A percentile compares a stretch with the other conserved stretches of the same genome.
Evolutionary conservation across 805 yeast genomes (phyloP).

Genomic region (Cyberlindnera japonica): DNA sequence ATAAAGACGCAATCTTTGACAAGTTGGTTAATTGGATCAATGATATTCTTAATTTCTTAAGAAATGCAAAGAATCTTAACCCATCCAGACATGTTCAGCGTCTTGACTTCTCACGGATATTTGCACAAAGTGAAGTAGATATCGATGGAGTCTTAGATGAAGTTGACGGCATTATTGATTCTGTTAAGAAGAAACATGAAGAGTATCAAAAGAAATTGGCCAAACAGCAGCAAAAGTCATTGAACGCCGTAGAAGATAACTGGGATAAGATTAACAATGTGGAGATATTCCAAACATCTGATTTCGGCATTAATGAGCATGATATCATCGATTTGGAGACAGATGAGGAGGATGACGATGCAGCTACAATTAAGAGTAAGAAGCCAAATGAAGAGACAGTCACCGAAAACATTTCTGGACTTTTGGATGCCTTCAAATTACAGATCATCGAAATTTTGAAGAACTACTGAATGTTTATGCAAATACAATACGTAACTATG

Average conservation of each 20-base stretch:
- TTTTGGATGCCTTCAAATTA: slow-evolving; percentile 6
- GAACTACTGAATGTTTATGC: neutral
- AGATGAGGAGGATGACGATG: slow-evolving; percentile 13
- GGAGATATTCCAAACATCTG: slow-evolving; percentile 39
- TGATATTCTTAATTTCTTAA: slow-evolving; percentile 56
- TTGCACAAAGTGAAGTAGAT: slow-evolving; percentile 28
- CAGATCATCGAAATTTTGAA: slow-evolving; percentile 4
- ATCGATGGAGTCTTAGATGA: slow-evolving; percentile 33
- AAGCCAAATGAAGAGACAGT: slow-evolving; percentile 1
- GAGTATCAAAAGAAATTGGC: slow-evolving; percentile 29
- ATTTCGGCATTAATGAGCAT: slow-evolving; percentile 47
- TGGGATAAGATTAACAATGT: slow-evolving; percentile 43
- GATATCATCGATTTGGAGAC: slow-evolving; percentile 43
- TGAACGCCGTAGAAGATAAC: slow-evolving; percentile 31
- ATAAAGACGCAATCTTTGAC: slow-evolving; percentile 65
- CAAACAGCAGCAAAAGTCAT: slow-evolving; percentile 11
- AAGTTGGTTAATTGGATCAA: slow-evolving; percentile 74
- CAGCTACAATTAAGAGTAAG: neutral
- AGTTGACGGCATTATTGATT: slow-evolving; percentile 35
- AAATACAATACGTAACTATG: neutral
- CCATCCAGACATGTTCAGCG: slow-evolving; percentile 26
- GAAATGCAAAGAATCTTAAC: slow-evolving; percentile 49
- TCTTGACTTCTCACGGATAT: slow-evolving; percentile 42
- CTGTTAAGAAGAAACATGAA: slow-evolving; percentile 34
- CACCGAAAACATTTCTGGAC: slow-evolving; percentile 5